Conservation (phyloP, 73 alveolate genomes). For the Urostyla sp. region DNA sequence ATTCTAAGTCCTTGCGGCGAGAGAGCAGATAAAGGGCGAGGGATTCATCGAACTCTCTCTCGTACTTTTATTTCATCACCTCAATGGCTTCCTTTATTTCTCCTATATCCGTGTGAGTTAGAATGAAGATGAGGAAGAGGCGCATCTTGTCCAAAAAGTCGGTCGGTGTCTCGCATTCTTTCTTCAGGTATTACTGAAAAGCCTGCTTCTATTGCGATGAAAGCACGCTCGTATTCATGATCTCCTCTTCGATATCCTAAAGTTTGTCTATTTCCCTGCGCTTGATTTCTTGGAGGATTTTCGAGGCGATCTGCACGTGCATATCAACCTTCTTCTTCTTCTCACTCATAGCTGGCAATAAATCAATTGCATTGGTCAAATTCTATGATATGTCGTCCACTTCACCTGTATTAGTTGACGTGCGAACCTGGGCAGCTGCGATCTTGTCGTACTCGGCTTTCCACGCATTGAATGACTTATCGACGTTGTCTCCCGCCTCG, state of each 20-base stretch:
- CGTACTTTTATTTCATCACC: not conserved
- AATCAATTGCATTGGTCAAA: constrained; percentile 62
- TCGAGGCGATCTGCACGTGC: constrained; percentile 63
- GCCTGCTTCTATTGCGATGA: constrained; percentile 4
- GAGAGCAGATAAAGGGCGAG: no score
- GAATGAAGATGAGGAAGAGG: constrained; percentile 45
- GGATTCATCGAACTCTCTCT: constrained; percentile 19
- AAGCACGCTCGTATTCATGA: constrained; percentile 43
- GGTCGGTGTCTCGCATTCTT: not conserved
- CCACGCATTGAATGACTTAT: constrained; percentile 61
- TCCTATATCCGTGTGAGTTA: constrained; percentile 10
- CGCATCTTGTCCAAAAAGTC: constrained; percentile 46
- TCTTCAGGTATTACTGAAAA: constrained; percentile 30
- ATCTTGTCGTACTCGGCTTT: constrained; percentile 63
- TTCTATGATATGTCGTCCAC: constrained; percentile 48
- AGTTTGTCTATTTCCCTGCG: constrained; percentile 54
- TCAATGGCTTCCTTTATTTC: constrained; percentile 13
- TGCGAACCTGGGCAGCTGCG: no score
- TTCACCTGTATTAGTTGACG: constrained; percentile 23
- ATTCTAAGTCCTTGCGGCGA: no score
- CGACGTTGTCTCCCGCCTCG: constrained; percentile 69
- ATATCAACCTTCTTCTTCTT: constrained; percentile 66
- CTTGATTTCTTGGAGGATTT: constrained; percentile 49
- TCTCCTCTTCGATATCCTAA: constrained; percentile 64
- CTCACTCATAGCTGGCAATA: constrained; percentile 64